Evolutionary conservation across 1,284 basidiomycete species (phyloP), one percentile per base, ranked within the genome.

Genomic region (Entoloma clypeatum): DNA sequence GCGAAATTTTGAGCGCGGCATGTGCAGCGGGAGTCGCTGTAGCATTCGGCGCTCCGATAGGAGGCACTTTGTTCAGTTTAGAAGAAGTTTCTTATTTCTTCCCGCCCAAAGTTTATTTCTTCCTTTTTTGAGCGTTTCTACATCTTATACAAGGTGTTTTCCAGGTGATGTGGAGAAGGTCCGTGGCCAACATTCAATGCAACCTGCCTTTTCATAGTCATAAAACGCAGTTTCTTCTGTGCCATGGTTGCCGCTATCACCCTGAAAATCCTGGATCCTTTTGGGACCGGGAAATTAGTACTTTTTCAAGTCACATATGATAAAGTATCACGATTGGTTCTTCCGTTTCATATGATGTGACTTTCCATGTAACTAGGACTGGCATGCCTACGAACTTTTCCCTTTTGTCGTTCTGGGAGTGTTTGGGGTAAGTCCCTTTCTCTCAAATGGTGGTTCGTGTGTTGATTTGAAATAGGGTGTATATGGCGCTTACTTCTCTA

Each of bases 51-150:
- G 90, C 92, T 0, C 92, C 93, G 0, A 89, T 97, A 32, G 93
- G 93, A 26, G 93, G 93, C 6, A 92, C 92, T 0, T 64, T 96
- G 29, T 95, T 96, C 63, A 92, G 90, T 47, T 66, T 95, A 47
- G 91, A 94, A 62, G 93, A 96, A 62, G 92, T 97, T 2, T 92
- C 91, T 2, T 94, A 93, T 61, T 96, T 91, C 65, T 97, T 97
- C 61, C 93, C 93, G 9, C 85, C 92, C 0, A 93, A 95, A 67
- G 89, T 67, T 42, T 42, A 50, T 44, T 2, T 14, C 10, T 13
- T n/a, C 17, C 17, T 13, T 44, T 28, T 16, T 37, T 42, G 30
- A 18, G 28, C 26, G 13, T 29, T 50, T 41, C 23, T 30, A 18
- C 29, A 26, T n/a, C 14, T 25, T 5, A 14, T 50, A 28, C 44